phyloP scores from a whole-genome alignment of 257 asterid species.

The Nicotiana attenuata region DNA sequence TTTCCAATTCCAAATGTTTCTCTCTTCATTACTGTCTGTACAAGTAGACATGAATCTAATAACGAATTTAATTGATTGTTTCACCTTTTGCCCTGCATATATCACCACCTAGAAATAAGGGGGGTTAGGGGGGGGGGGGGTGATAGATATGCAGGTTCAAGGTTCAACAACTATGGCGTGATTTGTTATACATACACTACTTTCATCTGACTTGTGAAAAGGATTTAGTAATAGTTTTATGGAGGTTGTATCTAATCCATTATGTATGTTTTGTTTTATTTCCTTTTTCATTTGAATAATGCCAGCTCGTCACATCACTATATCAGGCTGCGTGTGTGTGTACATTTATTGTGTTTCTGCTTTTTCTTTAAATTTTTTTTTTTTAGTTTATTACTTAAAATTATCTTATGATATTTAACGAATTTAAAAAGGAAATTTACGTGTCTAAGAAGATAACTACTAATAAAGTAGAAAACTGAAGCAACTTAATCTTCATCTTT shows the following conservation, averaged over 20 bases:
- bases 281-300: not conserved
- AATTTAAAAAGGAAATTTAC: too few relatives aligned
- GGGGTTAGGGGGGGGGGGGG: not conserved
- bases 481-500: too few relatives aligned
- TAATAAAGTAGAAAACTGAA: too few relatives aligned
- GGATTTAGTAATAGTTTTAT: not conserved
- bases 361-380: too few relatives aligned
- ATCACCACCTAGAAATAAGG: constrained; percentile 9
- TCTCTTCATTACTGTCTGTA: constrained; percentile 14
- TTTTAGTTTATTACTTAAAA: too few relatives aligned
- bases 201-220: not conserved
- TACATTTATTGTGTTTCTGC: not conserved
- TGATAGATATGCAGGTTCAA: constrained; percentile 6
- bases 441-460: too few relatives aligned
- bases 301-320: not conserved
- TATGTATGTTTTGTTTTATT: not conserved
- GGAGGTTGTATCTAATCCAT: constrained; percentile 5
- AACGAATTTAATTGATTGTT: not conserved
- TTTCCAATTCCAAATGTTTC: constrained; percentile 19
- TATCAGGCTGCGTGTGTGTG: not conserved
- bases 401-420: too few relatives aligned
- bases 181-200: not conserved
- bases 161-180: constrained; percentile 19
- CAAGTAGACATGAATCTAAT: constrained; percentile 41
- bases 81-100: constrained; percentile 17